phyloP scores from a whole-genome alignment of 805 yeast species.

The Nakazawaea wickerhamii region DNA sequence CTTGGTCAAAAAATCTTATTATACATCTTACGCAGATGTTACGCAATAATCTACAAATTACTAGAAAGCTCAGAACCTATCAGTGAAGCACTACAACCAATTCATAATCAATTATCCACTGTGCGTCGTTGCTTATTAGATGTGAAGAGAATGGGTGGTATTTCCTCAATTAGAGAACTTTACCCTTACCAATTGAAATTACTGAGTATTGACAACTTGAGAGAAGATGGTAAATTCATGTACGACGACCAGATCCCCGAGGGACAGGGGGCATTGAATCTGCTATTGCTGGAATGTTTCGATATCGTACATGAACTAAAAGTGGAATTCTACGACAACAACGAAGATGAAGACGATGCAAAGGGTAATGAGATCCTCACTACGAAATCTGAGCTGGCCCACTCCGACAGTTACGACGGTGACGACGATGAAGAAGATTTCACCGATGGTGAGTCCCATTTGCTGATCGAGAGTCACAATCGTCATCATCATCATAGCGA shows the following conservation, averaged over 20 bases:
- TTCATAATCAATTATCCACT: slow-evolving; percentile 90
- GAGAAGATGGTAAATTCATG: slow-evolving; percentile 88
- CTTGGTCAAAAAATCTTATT: slow-evolving; percentile 60
- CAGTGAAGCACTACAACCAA: slow-evolving; percentile 85
- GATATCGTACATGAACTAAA: slow-evolving; percentile 89
- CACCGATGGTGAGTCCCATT: slow-evolving; percentile 22
- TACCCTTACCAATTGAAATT: slow-evolving; percentile 95
- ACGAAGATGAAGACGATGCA: slow-evolving; percentile 26
- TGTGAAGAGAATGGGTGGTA: slow-evolving; percentile 88
- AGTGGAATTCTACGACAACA: slow-evolving; percentile 71
- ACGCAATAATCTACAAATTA: slow-evolving; percentile 83
- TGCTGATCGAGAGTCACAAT: not conserved
- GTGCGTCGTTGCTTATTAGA: slow-evolving; percentile 87
- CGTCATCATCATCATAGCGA: not conserved
- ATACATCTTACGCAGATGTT: slow-evolving; percentile 83
- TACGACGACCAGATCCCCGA: slow-evolving; percentile 90
- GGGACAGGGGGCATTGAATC: slow-evolving; percentile 95
- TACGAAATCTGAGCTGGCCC: slow-evolving; percentile 13
- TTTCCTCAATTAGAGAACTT: slow-evolving; percentile 79
- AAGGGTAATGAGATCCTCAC: slow-evolving; percentile 13
- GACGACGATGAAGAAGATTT: slow-evolving; percentile 27
- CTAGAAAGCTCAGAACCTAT: slow-evolving; percentile 94
- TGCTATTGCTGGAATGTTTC: slow-evolving; percentile 87
- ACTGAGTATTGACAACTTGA: slow-evolving; percentile 79
- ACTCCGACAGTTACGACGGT: slow-evolving; percentile 26